Conservation (phyloP, 495 filamentous ascomycete species). For the Aspergillus olivimuriae region DNA sequence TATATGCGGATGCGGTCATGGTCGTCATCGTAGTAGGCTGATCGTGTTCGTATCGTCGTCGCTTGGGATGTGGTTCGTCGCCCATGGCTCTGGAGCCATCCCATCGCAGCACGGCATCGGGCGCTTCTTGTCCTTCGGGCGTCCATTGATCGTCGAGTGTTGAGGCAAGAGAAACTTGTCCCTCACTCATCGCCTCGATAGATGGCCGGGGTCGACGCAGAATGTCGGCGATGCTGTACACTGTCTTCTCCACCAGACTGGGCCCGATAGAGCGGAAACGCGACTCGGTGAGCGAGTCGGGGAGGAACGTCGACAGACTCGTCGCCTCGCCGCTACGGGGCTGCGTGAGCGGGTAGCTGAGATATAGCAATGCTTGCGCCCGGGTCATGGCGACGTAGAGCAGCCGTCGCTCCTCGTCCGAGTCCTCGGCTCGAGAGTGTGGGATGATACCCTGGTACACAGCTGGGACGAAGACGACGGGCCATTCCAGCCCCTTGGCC, state of each 20-base stretch:
- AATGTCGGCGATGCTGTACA: slow-evolving; percentile 57
- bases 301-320: slow-evolving; percentile 57
- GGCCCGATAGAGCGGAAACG: slow-evolving; percentile 55
- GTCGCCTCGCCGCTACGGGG: slow-evolving; percentile 55
- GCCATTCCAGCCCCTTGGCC: slow-evolving; percentile 97
- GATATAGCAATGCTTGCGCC: slow-evolving; percentile 84
- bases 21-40: slow-evolving; percentile 17
- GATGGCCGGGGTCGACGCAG: slow-evolving; percentile 51
- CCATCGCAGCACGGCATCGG: slow-evolving; percentile 33
- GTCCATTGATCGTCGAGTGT: slow-evolving; percentile 60
- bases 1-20: slow-evolving; percentile 19
- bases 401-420: slow-evolving; percentile 81
- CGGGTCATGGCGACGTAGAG: slow-evolving; percentile 98
- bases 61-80: slow-evolving; percentile 26
- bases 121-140: slow-evolving; percentile 46
- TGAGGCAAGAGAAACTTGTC: slow-evolving; percentile 38
- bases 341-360: slow-evolving; percentile 70
- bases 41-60: slow-evolving; percentile 27
- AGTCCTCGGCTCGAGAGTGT: slow-evolving; percentile 85
- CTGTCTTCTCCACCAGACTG: slow-evolving; percentile 43
- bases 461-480: slow-evolving; percentile 89
- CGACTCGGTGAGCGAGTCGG: slow-evolving; percentile 35
- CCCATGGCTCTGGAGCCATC: slow-evolving; percentile 18
- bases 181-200: slow-evolving; percentile 39
- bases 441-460: slow-evolving; percentile 91